A percentile compares a stretch with the other conserved stretches of the same genome.
Conservation (phyloP, 2,329 filamentous ascomycete species). For the Colletotrichum lindemuthianum region DNA sequence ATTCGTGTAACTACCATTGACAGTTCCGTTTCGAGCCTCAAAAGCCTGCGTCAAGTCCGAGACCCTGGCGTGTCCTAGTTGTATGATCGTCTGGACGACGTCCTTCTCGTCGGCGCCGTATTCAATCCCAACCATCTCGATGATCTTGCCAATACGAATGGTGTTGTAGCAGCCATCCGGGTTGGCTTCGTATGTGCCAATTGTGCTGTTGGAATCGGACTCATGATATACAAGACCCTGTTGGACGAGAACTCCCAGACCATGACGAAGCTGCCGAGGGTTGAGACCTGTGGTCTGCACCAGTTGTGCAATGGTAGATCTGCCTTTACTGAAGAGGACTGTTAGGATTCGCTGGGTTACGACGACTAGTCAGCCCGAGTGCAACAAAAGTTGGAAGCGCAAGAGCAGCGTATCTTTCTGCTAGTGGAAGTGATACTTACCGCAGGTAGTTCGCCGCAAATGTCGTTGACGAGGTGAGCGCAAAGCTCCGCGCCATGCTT, state of each 20-base stretch:
- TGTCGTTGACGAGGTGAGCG: conserved; percentile 86
- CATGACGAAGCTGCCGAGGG: conserved; percentile 80
- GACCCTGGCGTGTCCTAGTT: conserved; percentile 80
- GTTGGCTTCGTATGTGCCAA: conserved; percentile 87
- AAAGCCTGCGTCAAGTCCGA: conserved; percentile 76
- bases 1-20: conserved; percentile 40
- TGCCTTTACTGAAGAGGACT: conserved; percentile 80
- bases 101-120: conserved; percentile 80
- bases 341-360: conserved; percentile 80
- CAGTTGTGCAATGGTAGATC: conserved; percentile 76
- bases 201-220: conserved; percentile 68
- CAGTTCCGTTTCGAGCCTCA: conserved; percentile 32
- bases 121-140: conserved; percentile 77
- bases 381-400: background rate
- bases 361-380: conserved; percentile 14
- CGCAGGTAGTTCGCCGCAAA: conserved; percentile 90
- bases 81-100: conserved; percentile 78
- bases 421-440: conserved; percentile 63
- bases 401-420: conserved; percentile 30
- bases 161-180: conserved; percentile 82
- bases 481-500: conserved; percentile 88
- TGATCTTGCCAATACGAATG: conserved; percentile 82
- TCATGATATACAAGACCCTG: conserved; percentile 86
- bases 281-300: conserved; percentile 77
- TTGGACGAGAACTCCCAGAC: conserved; percentile 85